These are phyloP conservation scores for Flaveria trinervia DNA, from an alignment of 129 eudicot genomes.

Conservation along the genomic window DNA sequence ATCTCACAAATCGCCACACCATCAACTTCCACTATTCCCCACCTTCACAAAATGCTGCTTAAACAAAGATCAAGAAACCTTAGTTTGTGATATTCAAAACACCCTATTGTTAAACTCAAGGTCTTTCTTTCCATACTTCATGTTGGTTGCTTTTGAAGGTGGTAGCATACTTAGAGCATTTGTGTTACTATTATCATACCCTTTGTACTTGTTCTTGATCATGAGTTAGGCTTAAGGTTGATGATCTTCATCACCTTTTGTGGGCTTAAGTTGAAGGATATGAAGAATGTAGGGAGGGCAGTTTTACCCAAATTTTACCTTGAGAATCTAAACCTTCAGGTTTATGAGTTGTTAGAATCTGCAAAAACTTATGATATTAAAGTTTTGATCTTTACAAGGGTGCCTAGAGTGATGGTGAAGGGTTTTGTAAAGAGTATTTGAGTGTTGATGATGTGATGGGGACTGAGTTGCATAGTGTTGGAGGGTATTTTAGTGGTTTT, in stretches of 20 bases:
- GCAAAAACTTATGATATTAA: conserved; percentile 32
- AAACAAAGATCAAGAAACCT: conserved; percentile 43
- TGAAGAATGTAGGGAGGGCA: conserved; percentile 66
- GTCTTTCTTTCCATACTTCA: conserved; percentile 87
- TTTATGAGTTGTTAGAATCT: conserved; percentile 43
- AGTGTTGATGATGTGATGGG: conserved; percentile 55
- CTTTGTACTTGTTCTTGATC: conserved; percentile 50
- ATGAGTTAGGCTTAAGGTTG: conserved; percentile 46
- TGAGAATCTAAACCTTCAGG: conserved; percentile 60
- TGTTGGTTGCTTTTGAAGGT: conserved; percentile 94
- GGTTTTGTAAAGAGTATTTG: conserved; percentile 73
- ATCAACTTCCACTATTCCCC: conserved; percentile 44
- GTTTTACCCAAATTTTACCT: conserved; percentile 90
- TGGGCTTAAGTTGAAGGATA: conserved; percentile 59
- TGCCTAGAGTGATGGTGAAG: conserved; percentile 89
- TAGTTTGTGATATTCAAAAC: conserved; percentile 73
- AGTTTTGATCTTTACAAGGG: conserved; percentile 53
- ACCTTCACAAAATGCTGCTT: conserved; percentile 48
- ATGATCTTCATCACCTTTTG: conserved; percentile 82
- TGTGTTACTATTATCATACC: conserved; percentile 56
- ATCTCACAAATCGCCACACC: conserved; percentile 41
- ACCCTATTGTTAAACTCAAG: conserved; percentile 55
- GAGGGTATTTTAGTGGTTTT: conserved; percentile 60
- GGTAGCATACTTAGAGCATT: conserved; percentile 70
- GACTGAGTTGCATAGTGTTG: conserved; percentile 66